These are phyloP conservation scores for Sechiopsis laciniata DNA, from an alignment of 306 rosid species.

Conservation along the genomic window DNA sequence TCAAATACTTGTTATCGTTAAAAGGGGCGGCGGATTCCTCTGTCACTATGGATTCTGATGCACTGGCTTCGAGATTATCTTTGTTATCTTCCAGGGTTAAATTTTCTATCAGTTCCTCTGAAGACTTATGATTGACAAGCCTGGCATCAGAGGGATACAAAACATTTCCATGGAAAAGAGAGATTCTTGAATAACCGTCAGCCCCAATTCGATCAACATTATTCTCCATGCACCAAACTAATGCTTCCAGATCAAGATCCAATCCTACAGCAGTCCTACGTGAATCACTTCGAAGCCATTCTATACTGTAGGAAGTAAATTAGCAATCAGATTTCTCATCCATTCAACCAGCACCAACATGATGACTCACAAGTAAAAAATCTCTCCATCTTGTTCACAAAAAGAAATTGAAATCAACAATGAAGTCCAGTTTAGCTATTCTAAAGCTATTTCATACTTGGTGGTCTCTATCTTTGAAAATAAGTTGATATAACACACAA, in stretches of 20 bases:
- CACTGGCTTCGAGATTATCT: constrained; percentile 27
- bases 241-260: constrained; percentile 78
- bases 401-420: not conserved
- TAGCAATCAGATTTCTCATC: constrained; percentile 17
- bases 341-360: not conserved
- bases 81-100: constrained; percentile 38
- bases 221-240: constrained; percentile 77
- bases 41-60: constrained; percentile 30
- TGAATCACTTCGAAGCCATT: constrained; percentile 73
- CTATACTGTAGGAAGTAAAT: constrained; percentile 46
- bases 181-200: constrained; percentile 67
- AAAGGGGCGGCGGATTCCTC: constrained; percentile 32
- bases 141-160: constrained; percentile 65
- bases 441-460: not conserved
- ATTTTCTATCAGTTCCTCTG: constrained; percentile 41
- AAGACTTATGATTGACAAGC: constrained; percentile 42
- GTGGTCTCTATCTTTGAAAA: constrained; percentile 8
- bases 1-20: constrained; percentile 27
- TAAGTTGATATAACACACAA: not conserved
- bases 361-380: not conserved
- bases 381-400: not conserved
- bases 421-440: not conserved
- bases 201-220: constrained; percentile 56
- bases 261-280: constrained; percentile 74
- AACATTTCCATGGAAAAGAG: constrained; percentile 90